These are phyloP conservation scores for Metarhizium brunneum DNA, from an alignment of 2,329 filamentous ascomycete genomes.

Conservation along the genomic window DNA sequence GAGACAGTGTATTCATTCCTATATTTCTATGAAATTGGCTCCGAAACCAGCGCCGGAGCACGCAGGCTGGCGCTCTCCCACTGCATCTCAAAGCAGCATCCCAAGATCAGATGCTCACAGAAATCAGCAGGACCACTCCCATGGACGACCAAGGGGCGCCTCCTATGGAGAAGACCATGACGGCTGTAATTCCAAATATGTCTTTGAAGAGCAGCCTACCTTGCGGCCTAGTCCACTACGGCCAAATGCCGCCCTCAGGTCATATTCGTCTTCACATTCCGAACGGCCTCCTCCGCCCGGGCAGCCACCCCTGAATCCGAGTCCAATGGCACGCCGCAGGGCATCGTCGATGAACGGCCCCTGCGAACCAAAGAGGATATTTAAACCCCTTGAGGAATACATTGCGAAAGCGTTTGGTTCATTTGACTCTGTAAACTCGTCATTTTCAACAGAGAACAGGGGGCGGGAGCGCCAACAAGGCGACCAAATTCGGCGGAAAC, in stretches of 20 bases:
- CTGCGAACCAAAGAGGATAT: constrained; percentile 49
- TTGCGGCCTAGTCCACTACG: constrained; percentile 23
- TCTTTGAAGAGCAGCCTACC: constrained; percentile 30
- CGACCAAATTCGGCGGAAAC: constrained; percentile 19
- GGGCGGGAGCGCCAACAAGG: constrained; percentile 13
- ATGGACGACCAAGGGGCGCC: not conserved
- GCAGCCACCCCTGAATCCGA: constrained; percentile 6
- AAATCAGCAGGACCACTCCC: not conserved
- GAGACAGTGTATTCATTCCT: constrained; percentile 23
- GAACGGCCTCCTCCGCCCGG: constrained; percentile 23
- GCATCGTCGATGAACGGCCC: constrained; percentile 11
- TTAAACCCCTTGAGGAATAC: constrained; percentile 71
- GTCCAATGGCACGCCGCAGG: constrained; percentile 9
- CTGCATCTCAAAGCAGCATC: not conserved
- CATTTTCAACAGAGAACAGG: constrained; percentile 51
- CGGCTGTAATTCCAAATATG: constrained; percentile 11
- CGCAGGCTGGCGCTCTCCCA: not conserved
- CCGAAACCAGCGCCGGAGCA: not conserved
- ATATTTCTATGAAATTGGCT: constrained; percentile 18
- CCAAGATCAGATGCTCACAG: not conserved
- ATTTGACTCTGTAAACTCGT: constrained; percentile 64
- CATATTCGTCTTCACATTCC: constrained; percentile 37
- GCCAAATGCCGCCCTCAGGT: constrained; percentile 17
- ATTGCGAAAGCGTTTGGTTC: constrained; percentile 59
- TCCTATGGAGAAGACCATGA: not conserved